Evolutionary conservation across 2,329 filamentous ascomycete species (phyloP).

Genomic region (Periglandula ipomoeae): DNA sequence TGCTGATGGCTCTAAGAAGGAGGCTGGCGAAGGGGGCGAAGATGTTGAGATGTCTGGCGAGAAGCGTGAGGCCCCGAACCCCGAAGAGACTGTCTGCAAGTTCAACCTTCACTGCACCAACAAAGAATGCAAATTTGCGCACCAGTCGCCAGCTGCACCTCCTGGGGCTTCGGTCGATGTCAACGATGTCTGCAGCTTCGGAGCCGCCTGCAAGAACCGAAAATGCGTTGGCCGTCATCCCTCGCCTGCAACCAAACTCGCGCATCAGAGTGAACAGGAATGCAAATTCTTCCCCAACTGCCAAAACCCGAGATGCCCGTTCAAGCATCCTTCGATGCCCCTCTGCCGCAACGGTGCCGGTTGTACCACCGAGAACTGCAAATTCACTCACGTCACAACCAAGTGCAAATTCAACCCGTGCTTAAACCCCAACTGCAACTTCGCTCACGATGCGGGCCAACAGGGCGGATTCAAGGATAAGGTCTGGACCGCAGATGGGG

Average conservation of each 20-base stretch:
- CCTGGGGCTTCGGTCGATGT: constrained; percentile 70
- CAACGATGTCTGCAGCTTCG: constrained; percentile 71
- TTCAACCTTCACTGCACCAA: constrained; percentile 87
- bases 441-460: constrained; percentile 87
- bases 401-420: constrained; percentile 90
- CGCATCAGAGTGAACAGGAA: constrained; percentile 74
- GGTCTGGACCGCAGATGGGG: constrained; percentile 66
- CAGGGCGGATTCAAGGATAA: constrained; percentile 78
- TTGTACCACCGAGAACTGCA: constrained; percentile 73
- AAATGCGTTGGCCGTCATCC: constrained; percentile 92
- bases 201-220: constrained; percentile 87
- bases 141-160: constrained; percentile 85
- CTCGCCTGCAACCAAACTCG: constrained; percentile 71
- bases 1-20: constrained; percentile 24
- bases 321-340: constrained; percentile 80
- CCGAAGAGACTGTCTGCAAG: constrained; percentile 69
- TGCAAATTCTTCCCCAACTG: constrained; percentile 92
- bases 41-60: constrained; percentile 55
- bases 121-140: constrained; percentile 82
- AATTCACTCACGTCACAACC: constrained; percentile 78
- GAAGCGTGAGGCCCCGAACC: constrained; percentile 44
- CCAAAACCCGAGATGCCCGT: constrained; percentile 77
- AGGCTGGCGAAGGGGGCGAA: constrained; percentile 34
- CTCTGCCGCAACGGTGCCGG: constrained; percentile 86
- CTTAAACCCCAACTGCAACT: constrained; percentile 77